Evolutionary conservation across 1,284 basidiomycete species (phyloP).

Genomic region (Acaromyces ingoldii): DNA sequence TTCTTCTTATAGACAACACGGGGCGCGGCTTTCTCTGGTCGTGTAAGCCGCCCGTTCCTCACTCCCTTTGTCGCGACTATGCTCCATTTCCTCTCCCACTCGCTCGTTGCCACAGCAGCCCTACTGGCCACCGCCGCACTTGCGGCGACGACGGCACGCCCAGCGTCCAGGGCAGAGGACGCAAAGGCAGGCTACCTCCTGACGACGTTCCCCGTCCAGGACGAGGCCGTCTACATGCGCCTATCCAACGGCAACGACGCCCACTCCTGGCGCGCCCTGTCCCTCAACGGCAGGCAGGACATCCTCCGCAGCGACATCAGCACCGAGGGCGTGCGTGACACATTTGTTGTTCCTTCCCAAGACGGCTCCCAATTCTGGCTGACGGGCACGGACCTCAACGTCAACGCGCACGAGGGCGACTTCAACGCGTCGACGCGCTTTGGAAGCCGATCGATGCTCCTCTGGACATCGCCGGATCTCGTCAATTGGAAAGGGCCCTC

Average conservation of each 20-base stretch:
- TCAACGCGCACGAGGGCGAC: conserved; percentile 12
- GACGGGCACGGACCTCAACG: conserved; percentile 23
- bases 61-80: no score
- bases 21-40: no score
- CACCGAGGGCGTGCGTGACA: conserved; percentile 18
- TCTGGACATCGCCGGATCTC: conserved; percentile 18
- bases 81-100: no score
- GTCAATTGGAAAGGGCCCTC: conserved; percentile 13
- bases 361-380: conserved; percentile 18
- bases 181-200: conserved; percentile 12
- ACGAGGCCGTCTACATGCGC: conserved; percentile 4
- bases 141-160: no score
- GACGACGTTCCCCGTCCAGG: conserved; percentile 9
- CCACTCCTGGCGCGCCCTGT: conserved; percentile 14
- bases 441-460: conserved; percentile 11
- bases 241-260: conserved; percentile 13
- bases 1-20: no score
- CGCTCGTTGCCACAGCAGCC: no score
- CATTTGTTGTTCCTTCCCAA: conserved; percentile 14
- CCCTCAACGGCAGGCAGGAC: conserved; percentile 16
- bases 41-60: no score
- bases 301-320: conserved; percentile 14
- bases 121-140: no score
- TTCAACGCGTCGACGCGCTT: conserved; percentile 9
- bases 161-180: no score